These are phyloP conservation scores for Pseudogymnoascus sp. DNA, from an alignment of 2,329 filamentous ascomycete genomes.

Conservation along the genomic window DNA sequence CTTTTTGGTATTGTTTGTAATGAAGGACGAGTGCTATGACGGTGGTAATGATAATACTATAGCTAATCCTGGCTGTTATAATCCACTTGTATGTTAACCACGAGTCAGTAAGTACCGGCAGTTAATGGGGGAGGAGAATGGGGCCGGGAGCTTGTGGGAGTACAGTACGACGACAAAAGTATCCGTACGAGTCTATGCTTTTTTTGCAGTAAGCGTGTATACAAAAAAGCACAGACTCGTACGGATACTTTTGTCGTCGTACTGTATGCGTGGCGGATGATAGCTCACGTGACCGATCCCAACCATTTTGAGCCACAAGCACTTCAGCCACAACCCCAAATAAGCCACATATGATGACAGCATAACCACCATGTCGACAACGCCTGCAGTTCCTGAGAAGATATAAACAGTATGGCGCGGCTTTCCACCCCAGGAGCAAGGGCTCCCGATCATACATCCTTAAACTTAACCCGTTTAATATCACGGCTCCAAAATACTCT, in stretches of 20 bases:
- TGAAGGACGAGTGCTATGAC: neutral
- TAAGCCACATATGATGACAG: constrained; percentile 8
- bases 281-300: neutral
- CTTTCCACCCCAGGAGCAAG: constrained; percentile 2
- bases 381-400: neutral
- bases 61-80: neutral
- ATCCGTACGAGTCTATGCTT: too few species aligned
- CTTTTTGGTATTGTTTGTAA: neutral
- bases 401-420: constrained; percentile 6
- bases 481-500: constrained; percentile 56
- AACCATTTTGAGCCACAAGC: neutral
- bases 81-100: neutral
- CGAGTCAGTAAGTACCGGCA: neutral
- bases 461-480: constrained; percentile 55
- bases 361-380: constrained; percentile 1
- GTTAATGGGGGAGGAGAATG: neutral
- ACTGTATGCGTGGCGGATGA: neutral
- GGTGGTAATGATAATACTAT: neutral
- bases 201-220: too few species aligned
- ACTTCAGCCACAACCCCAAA: neutral
- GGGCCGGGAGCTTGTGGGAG: neutral
- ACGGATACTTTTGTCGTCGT: too few species aligned
- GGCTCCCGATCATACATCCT: constrained; percentile 17
- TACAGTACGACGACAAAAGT: too few species aligned
- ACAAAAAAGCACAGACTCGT: too few species aligned